Evolutionary conservation across 2,329 filamentous ascomycete genomes (phyloP).

Genomic region (Fusarium falciforme): DNA sequence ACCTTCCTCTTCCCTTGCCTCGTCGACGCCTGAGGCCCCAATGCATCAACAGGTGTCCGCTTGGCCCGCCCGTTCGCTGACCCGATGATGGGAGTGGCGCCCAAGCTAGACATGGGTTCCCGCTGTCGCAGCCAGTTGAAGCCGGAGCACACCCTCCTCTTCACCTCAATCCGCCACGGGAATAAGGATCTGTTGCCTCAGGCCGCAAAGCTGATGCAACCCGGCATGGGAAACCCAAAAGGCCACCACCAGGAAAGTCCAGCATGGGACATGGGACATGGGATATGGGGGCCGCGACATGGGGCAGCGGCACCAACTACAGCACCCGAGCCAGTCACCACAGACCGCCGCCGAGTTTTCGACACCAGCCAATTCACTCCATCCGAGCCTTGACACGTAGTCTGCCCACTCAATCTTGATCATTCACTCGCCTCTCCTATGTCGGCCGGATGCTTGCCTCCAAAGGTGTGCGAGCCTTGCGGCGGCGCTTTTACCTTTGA

Average conservation of each 20-base stretch:
- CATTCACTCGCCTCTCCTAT: constrained; percentile 10
- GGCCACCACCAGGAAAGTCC: constrained; percentile 26
- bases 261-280: constrained; percentile 19
- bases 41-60: constrained; percentile 21
- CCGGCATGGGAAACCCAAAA: constrained; percentile 42
- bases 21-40: constrained; percentile 25
- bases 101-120: constrained; percentile 37
- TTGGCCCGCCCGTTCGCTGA: constrained; percentile 42
- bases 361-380: constrained; percentile 26
- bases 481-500: constrained; percentile 10
- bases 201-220: constrained; percentile 38
- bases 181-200: constrained; percentile 40
- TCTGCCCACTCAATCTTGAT: constrained; percentile 22
- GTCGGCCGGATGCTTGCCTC: constrained; percentile 37
- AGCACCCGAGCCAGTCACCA: constrained; percentile 28
- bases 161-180: constrained; percentile 30
- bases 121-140: constrained; percentile 37
- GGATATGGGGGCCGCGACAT: constrained; percentile 7
- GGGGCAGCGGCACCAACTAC: constrained; percentile 18
- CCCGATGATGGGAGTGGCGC: constrained; percentile 46
- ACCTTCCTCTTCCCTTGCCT: constrained; percentile 6
- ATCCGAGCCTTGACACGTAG: constrained; percentile 32
- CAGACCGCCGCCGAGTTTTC: constrained; percentile 36
- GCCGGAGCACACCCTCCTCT: constrained; percentile 28
- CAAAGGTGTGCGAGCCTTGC: constrained; percentile 20